Conservation (phyloP, 202 grass and related monocot genomes). For the Bolboschoenoplectus hybrid region DNA sequence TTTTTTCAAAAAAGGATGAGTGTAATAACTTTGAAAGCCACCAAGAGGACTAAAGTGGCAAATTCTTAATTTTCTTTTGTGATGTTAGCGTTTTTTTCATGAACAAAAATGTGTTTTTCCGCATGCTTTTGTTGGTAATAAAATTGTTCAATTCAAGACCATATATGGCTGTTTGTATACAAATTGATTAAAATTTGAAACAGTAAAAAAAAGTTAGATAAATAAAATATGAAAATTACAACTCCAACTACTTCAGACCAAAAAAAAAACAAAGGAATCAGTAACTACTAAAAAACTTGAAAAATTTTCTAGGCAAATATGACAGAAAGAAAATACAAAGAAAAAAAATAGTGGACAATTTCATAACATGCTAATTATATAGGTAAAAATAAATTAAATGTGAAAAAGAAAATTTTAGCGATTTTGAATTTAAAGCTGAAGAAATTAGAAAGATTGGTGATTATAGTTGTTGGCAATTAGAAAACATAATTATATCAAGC, state of each 20-base stretch:
- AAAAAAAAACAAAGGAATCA: neutral
- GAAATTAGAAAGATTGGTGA: neutral
- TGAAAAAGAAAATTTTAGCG: neutral
- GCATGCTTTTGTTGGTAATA: neutral
- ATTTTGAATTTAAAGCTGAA: neutral
- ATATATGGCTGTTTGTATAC: neutral
- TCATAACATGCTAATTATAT: neutral
- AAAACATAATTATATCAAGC: conserved; percentile 10
- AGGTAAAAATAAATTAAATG: neutral
- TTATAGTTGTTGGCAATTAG: neutral
- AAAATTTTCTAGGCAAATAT: neutral
- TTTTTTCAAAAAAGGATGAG: too few species aligned
- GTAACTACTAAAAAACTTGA: neutral
- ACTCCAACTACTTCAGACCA: neutral
- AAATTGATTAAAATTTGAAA: neutral
- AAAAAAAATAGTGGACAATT: neutral
- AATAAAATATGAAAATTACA: neutral
- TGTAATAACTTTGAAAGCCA: too few species aligned
- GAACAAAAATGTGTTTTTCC: neutral
- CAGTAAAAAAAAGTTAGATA: neutral
- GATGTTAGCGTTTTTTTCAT: neutral
- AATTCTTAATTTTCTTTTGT: too few species aligned
- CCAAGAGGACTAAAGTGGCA: too few species aligned
- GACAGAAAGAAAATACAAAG: neutral
- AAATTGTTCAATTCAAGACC: neutral